Conservation (phyloP, 306 rosid genomes). For the Pterocarpus santalinus region DNA sequence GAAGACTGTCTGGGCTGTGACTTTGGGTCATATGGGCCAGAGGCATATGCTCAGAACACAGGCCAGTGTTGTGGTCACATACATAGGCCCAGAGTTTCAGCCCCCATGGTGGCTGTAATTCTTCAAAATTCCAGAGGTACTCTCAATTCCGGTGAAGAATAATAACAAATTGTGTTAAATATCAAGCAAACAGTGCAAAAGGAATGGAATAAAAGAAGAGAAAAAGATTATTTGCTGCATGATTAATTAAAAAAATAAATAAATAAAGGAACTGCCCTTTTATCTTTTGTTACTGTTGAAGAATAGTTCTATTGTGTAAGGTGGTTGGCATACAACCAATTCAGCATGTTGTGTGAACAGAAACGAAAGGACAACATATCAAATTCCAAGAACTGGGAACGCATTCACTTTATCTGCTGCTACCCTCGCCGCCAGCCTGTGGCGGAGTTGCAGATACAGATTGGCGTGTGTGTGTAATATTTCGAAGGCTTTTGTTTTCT, state of each 20-base stretch:
- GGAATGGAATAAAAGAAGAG: background rate
- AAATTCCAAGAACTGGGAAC: conserved; percentile 34
- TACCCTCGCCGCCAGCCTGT: background rate
- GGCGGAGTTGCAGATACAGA: background rate
- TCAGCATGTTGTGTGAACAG: background rate
- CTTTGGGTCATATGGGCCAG: too few species aligned
- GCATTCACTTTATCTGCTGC: background rate
- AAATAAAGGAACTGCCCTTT: background rate
- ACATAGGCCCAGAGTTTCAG: too few species aligned
- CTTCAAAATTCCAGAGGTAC: too few species aligned
- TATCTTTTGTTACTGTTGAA: background rate
- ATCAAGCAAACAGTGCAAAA: background rate
- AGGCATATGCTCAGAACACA: too few species aligned
- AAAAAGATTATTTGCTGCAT: background rate
- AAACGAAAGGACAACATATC: background rate
- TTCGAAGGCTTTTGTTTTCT: background rate
- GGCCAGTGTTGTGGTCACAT: too few species aligned
- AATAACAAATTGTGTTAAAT: too few species aligned
- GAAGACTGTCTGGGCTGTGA: too few species aligned
- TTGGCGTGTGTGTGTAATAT: background rate
- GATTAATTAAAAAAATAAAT: background rate
- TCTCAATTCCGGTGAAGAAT: too few species aligned
- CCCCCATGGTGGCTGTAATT: too few species aligned
- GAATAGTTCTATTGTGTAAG: background rate
- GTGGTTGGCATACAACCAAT: background rate